Evolutionary conservation across 495 filamentous ascomycete species (phyloP).

Genomic region (Recurvomyces mirabilis): DNA sequence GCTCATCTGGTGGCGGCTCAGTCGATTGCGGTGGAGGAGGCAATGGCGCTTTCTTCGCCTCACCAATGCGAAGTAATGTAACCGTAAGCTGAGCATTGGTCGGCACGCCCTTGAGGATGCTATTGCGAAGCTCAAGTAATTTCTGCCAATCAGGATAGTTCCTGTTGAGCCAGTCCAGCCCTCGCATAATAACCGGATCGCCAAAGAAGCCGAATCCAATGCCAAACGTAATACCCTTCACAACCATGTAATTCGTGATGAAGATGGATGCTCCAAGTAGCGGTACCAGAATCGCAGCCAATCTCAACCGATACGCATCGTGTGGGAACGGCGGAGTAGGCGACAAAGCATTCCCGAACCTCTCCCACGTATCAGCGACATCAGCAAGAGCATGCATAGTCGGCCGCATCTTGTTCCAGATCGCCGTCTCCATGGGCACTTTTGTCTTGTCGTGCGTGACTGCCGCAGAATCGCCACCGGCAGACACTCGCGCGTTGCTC

Average conservation of each 20-base stretch:
- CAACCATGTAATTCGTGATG: conserved; percentile 59
- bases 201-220: conserved; percentile 69
- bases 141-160: conserved; percentile 67
- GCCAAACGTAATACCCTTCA: conserved; percentile 55
- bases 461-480: conserved; percentile 35
- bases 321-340: conserved; percentile 68
- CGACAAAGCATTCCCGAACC: conserved; percentile 66
- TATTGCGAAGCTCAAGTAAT: conserved; percentile 57
- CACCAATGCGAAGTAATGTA: conserved; percentile 75
- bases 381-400: conserved; percentile 67
- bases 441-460: conserved; percentile 69
- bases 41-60: conserved; percentile 69
- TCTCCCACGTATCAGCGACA: conserved; percentile 67
- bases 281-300: conserved; percentile 50
- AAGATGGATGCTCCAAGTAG: conserved; percentile 49
- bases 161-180: conserved; percentile 49
- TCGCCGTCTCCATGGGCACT: conserved; percentile 65
- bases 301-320: conserved; percentile 47
- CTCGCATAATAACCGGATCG: conserved; percentile 57
- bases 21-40: conserved; percentile 61
- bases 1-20: conserved; percentile 42
- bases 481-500: conserved; percentile 47
- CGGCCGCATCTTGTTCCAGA: conserved; percentile 64
- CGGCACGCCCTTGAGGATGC: conserved; percentile 69
- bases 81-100: conserved; percentile 81